phyloP scores from a whole-genome alignment of 208 protist species.

The Crithidia acanthocephali region DNA sequence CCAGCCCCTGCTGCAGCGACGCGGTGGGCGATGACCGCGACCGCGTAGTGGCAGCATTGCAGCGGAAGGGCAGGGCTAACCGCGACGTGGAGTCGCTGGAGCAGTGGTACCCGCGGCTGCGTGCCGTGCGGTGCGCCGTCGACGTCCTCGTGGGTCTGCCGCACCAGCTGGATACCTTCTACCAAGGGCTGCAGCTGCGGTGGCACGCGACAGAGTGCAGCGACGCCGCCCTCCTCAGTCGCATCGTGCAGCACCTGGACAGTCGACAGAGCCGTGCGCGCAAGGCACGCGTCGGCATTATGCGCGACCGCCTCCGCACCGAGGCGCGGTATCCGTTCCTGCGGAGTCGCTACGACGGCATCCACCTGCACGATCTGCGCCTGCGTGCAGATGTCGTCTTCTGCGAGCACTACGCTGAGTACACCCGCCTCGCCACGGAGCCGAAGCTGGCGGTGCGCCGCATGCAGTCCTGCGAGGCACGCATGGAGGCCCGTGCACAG shows the following conservation, averaged over 20 bases:
- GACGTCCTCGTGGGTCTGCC: conserved; percentile 19
- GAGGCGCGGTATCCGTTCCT: conserved; percentile 66
- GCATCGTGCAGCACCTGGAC: conserved; percentile 33
- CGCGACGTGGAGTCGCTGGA: conserved; percentile 37
- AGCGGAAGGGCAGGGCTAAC: conserved; percentile 31
- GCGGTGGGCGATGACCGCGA: conserved; percentile 27
- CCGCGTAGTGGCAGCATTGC: conserved; percentile 31
- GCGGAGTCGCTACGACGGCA: conserved; percentile 39
- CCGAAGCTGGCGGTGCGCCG: not conserved
- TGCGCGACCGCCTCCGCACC: conserved; percentile 32
- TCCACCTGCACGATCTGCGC: conserved; percentile 46
- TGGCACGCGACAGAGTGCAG: conserved; percentile 12
- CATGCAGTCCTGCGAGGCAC: conserved; percentile 21
- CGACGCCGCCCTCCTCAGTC: not conserved
- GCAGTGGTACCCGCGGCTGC: conserved; percentile 30
- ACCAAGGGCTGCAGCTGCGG: conserved; percentile 22
- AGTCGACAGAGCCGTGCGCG: conserved; percentile 44
- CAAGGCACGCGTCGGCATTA: conserved; percentile 41
- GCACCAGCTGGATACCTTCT: conserved; percentile 26
- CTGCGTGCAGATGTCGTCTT: conserved; percentile 43
- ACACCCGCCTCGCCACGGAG: conserved; percentile 20
- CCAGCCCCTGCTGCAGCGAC: conserved; percentile 22
- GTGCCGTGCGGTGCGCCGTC: conserved; percentile 4
- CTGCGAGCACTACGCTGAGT: conserved; percentile 24
- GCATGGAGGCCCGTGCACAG: conserved; percentile 24